Conservation (phyloP, 2,329 filamentous ascomycete species). For the Chaetomium olivaceum region DNA sequence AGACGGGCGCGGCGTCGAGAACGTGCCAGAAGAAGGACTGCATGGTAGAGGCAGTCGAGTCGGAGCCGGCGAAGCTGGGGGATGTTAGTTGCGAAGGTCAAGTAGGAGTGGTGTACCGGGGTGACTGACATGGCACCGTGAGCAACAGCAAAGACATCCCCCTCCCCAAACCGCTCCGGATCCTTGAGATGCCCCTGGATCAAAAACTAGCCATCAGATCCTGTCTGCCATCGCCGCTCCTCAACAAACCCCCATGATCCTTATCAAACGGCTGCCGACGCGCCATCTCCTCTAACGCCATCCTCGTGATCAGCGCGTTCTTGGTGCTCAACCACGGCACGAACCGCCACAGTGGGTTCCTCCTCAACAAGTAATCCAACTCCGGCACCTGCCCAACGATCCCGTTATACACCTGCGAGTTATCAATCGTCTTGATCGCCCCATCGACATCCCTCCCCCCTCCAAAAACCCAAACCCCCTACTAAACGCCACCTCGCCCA, state of each 20-base stretch:
- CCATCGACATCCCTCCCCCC: constrained; percentile 51
- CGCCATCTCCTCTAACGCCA: constrained; percentile 52
- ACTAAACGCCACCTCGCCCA: constrained; percentile 55
- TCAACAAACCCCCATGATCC: constrained; percentile 45
- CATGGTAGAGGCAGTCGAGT: constrained; percentile 61
- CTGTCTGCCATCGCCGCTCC: constrained; percentile 47
- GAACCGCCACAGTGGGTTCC: constrained; percentile 51
- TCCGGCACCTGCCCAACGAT: constrained; percentile 54
- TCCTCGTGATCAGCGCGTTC: constrained; percentile 48
- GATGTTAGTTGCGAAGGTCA: neutral
- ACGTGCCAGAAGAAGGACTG: constrained; percentile 57
- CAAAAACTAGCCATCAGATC: constrained; percentile 54
- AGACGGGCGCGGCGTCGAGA: constrained; percentile 47
- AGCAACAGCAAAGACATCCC: constrained; percentile 58
- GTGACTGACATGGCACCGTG: constrained; percentile 56
- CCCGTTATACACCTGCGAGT: constrained; percentile 54
- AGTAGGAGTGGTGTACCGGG: too few species aligned
- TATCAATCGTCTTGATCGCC: constrained; percentile 55
- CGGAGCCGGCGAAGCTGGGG: constrained; percentile 57
- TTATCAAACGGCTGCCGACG: constrained; percentile 49
- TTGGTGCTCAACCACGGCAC: constrained; percentile 51
- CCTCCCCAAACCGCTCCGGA: constrained; percentile 49
- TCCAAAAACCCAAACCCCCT: constrained; percentile 55
- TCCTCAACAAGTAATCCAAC: constrained; percentile 49
- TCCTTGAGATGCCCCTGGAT: constrained; percentile 55